phyloP scores from a whole-genome alignment of 768 basidiomycete species.

The Crassisporium funariophilum region DNA sequence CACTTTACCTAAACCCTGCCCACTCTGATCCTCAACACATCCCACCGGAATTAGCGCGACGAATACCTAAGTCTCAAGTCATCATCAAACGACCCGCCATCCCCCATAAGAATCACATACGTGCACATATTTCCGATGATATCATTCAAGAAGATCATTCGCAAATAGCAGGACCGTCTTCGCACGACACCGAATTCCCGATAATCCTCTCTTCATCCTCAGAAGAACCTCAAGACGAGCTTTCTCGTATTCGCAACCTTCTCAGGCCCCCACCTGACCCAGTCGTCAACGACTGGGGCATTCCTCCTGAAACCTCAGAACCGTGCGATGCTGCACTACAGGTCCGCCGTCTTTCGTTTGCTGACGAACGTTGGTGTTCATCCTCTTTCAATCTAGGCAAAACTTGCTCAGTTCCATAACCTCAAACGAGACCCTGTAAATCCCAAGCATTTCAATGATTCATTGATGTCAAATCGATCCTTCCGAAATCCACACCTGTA shows the following conservation, averaged over 20 bases:
- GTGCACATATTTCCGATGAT: conserved; percentile 54
- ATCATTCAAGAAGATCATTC: conserved; percentile 24
- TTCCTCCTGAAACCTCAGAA: conserved; percentile 57
- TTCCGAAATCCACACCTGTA: conserved; percentile 98
- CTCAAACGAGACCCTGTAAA: conserved; percentile 64
- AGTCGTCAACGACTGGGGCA: conserved; percentile 74
- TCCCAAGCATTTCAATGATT: conserved; percentile 94
- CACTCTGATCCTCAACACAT: background rate
- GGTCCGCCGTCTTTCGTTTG: conserved; percentile 36
- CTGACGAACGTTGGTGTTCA: background rate
- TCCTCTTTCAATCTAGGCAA: conserved; percentile 51
- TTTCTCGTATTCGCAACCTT: conserved; percentile 53
- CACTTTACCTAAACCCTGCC: conserved; percentile 11
- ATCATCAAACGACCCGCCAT: conserved; percentile 56
- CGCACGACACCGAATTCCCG: conserved; percentile 14
- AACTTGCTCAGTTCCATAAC: conserved; percentile 75
- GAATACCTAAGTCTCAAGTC: conserved; percentile 54
- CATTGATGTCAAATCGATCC: conserved; percentile 87
- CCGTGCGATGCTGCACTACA: conserved; percentile 65
- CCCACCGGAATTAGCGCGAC: conserved; percentile 33
- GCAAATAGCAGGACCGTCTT: conserved; percentile 9
- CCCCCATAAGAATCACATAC: conserved; percentile 49
- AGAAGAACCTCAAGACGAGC: conserved; percentile 44
- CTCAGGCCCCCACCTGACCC: conserved; percentile 66
- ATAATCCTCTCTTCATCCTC: conserved; percentile 16